These are phyloP conservation scores for Hemileia vastatrix DNA, from an alignment of 1,284 basidiomycete species.

Conservation along the genomic window DNA sequence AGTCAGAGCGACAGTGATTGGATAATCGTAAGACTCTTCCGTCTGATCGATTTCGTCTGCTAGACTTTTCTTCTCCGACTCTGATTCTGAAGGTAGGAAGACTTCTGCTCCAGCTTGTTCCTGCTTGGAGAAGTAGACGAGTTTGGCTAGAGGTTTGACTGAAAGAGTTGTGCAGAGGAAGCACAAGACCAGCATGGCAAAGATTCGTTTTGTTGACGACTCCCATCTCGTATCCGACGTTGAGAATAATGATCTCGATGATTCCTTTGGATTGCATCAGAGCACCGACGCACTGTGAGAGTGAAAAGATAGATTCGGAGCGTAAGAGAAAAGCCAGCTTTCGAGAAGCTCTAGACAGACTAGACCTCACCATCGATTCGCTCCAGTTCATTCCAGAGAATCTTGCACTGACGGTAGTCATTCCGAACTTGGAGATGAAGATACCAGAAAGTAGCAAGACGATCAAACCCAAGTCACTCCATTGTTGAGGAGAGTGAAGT, in stretches of 20 bases:
- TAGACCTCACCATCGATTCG: conserved; percentile 25
- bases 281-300: conserved; percentile 21
- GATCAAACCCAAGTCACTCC: conserved; percentile 30
- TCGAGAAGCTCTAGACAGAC: neutral
- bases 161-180: conserved; percentile 24
- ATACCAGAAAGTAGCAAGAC: conserved; percentile 28
- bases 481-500: conserved; percentile 30
- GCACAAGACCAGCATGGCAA: conserved; percentile 32
- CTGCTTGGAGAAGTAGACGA: conserved; percentile 23
- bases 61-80: neutral
- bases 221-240: conserved; percentile 26
- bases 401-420: conserved; percentile 27
- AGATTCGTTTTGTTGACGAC: conserved; percentile 28
- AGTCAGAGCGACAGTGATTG: conserved; percentile 29
- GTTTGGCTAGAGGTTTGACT: neutral
- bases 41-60: neutral
- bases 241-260: conserved; percentile 35
- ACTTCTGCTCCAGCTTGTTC: conserved; percentile 7
- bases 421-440: conserved; percentile 31
- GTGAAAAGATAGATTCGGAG: neutral
- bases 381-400: conserved; percentile 30
- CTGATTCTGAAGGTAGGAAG: neutral
- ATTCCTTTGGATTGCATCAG: conserved; percentile 34
- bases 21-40: conserved; percentile 23
- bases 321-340: neutral